These are phyloP conservation scores for Thinopyrum obtusiflorum DNA, from an alignment of 202 grass and related monocot genomes.

Conservation along the genomic window DNA sequence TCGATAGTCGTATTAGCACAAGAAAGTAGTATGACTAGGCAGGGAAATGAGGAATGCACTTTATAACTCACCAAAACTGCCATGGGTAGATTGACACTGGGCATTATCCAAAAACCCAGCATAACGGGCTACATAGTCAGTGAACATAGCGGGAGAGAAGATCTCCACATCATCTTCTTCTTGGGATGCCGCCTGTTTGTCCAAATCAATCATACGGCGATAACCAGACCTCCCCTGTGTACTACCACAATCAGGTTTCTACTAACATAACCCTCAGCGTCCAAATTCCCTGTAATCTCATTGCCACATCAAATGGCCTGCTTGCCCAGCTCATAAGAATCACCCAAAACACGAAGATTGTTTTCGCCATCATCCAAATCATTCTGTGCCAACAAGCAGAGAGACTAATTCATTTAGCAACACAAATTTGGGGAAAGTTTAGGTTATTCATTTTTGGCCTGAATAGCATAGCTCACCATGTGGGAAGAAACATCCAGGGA, in stretches of 20 bases:
- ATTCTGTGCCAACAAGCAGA: too few species aligned
- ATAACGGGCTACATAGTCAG: background rate
- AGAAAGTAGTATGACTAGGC: too few species aligned
- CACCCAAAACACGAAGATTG: background rate
- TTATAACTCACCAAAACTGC: conserved; percentile 10
- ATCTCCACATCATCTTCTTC: conserved; percentile 34
- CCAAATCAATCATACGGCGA: conserved; percentile 37
- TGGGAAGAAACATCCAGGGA: too few species aligned
- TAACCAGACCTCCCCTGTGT: background rate
- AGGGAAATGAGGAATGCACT: background rate
- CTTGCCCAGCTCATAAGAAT: background rate
- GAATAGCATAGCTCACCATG: conserved; percentile 20
- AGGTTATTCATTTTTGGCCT: background rate
- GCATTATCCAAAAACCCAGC: conserved; percentile 23
- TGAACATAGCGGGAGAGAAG: conserved; percentile 31
- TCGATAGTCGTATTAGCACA: background rate
- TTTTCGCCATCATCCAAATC: too few species aligned
- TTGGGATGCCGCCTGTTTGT: conserved; percentile 45
- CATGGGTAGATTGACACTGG: background rate
- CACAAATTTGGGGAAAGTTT: background rate
- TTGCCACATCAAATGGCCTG: background rate
- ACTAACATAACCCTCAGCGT: too few species aligned
- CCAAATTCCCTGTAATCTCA: background rate
- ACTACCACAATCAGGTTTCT: background rate
- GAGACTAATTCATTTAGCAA: background rate